Base-by-base conservation (phyloP, 2,329 filamentous ascomycete species). In the Cercospora nicotianae region DNA sequence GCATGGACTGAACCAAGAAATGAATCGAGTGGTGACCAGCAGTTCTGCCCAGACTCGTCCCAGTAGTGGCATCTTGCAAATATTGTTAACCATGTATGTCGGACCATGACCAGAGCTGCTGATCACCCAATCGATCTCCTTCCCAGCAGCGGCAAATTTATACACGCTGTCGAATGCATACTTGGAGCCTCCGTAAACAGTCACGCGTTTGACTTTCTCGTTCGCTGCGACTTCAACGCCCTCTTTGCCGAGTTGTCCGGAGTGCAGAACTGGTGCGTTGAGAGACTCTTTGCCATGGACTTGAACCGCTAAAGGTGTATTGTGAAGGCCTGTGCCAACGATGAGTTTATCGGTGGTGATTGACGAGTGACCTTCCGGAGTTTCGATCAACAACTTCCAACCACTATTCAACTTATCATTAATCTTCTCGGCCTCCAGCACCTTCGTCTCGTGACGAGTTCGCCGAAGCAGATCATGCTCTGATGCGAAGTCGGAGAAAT, bases 121-220 rank as follows among this genome's bases (percentile, higher is more conserved):
- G 31, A 70, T 66, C 5, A 66, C 51, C 68, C 65, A 67, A 39
- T 67, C 65, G 30, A 70, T 65, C 30, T 70, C n/a, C 23, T 68
- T 70, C 9, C 68, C 68, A 10, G 60, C 58, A 18, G 63, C 59
- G 7, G 69, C 66, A 23, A 70, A 67, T 20, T 58, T 62, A 18
- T 65, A 68, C 5, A 68, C 66, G 13, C 57, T 63, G 28, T 68
- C 66, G 64, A 64, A 68, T 7, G 64, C 64, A 48, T 65, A 68
- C 58, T 68, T 68, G 5, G 62, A 68, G 23, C 63, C 69, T 8
- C 69, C 66, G 33, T 55, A 64, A 3, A 70, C 39, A 18, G 66
- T 70, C 20, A 68, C 66, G 0, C 62, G 60, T 16, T 57, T 36
- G 31, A 70, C 23, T 7, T 67, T 42, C 2, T 48, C 39, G 16